Conservation (phyloP, 2,329 filamentous ascomycete species). For the Ophiobolus disseminans region DNA sequence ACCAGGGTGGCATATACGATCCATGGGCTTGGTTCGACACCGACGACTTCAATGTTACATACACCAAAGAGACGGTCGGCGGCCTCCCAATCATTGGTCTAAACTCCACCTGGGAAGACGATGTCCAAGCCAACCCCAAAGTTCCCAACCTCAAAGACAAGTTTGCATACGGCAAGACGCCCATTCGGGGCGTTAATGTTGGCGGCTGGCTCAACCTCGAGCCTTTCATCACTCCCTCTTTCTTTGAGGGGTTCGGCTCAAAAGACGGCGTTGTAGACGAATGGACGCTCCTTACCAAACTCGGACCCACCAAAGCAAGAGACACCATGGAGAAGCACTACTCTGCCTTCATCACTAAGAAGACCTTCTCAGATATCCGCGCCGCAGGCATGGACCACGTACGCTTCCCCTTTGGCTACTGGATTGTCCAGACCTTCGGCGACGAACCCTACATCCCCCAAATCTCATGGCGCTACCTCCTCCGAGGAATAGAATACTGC, state of each 20-base stretch:
- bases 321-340: constrained; percentile 87
- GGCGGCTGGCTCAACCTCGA: constrained; percentile 95
- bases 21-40: constrained; percentile 94
- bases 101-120: constrained; percentile 85
- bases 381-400: constrained; percentile 93
- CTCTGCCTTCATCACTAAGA: constrained; percentile 82
- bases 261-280: constrained; percentile 80
- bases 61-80: constrained; percentile 83
- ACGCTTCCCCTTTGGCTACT: constrained; percentile 95
- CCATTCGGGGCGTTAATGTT: constrained; percentile 88
- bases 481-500: constrained; percentile 91
- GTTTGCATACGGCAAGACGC: constrained; percentile 80
- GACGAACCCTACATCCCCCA: constrained; percentile 87
- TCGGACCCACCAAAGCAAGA: constrained; percentile 71
- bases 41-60: constrained; percentile 90
- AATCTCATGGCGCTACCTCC: constrained; percentile 89
- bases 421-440: constrained; percentile 86
- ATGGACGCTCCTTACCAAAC: constrained; percentile 75
- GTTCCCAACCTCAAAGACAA: constrained; percentile 77
- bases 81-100: constrained; percentile 91
- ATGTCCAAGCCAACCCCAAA: constrained; percentile 75
- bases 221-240: constrained; percentile 92
- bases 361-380: constrained; percentile 83
- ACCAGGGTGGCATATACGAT: constrained; percentile 79
- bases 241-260: constrained; percentile 73